A percentile compares a stretch with the other conserved stretches of the same genome.
Evolutionary conservation across 1,139 yeast species (phyloP).

Genomic region (Suhomyces kunorum): DNA sequence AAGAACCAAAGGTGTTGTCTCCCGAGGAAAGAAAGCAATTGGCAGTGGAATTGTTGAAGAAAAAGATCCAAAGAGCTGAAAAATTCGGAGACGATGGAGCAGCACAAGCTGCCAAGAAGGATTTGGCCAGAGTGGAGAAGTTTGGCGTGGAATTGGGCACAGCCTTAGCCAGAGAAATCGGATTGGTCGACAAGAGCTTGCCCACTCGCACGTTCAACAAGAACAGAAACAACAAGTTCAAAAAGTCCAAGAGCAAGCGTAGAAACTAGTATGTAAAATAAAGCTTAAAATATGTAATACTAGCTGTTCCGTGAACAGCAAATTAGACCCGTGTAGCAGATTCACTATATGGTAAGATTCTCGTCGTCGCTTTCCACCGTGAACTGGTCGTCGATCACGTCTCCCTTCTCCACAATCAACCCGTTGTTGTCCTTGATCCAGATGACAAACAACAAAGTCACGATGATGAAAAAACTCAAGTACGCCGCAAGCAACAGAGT

Average conservation of each 20-base stretch:
- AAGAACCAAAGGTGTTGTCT: slow-evolving; percentile 45
- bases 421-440: slow-evolving; percentile 43
- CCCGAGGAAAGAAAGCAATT: slow-evolving; percentile 71
- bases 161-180: slow-evolving; percentile 67
- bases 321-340: neutral
- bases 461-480: slow-evolving; percentile 21
- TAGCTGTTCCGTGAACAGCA: slow-evolving; percentile 1
- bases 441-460: slow-evolving; percentile 30
- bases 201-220: slow-evolving; percentile 14
- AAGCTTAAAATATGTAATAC: slow-evolving; percentile 2
- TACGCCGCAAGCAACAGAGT: slow-evolving; percentile 19
- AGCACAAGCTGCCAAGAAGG: slow-evolving; percentile 57
- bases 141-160: slow-evolving; percentile 78
- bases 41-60: slow-evolving; percentile 67
- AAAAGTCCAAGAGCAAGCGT: slow-evolving; percentile 11
- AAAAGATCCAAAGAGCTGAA: slow-evolving; percentile 70
- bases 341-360: slow-evolving; percentile 6
- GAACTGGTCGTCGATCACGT: slow-evolving; percentile 22
- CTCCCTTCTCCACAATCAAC: slow-evolving; percentile 28
- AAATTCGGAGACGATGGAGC: slow-evolving; percentile 70
- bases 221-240: slow-evolving; percentile 13
- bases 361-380: slow-evolving; percentile 26
- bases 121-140: slow-evolving; percentile 70
- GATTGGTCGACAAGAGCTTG: slow-evolving; percentile 47
- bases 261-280: slow-evolving; percentile 10